Evolutionary conservation across 2,329 filamentous ascomycete species (phyloP), one percentile per base, ranked within the genome.

Genomic region (Cryphonectria carpinicola): DNA sequence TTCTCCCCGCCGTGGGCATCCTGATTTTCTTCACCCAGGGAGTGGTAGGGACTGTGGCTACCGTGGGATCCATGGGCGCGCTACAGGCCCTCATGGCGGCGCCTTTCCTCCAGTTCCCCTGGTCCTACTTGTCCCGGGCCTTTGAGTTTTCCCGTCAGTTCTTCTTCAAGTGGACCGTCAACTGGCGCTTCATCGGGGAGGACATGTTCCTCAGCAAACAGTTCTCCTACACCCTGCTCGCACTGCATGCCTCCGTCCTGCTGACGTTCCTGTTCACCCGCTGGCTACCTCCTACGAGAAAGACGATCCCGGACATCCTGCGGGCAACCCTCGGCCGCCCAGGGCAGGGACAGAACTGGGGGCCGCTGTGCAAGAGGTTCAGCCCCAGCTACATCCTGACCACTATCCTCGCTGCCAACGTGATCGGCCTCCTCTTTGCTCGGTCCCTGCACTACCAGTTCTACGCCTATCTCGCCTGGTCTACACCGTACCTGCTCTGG

Each of bases 151-250:
- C 93, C 63, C 88, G 96, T 68, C 90, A 93, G 76, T 99, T 99
- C 82, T 86, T 97, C 76, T 98, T 95, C 85, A 94, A 95, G 82
- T 99, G 96, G 96, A 99, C 96, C 0, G 96, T 99, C 75, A 99
- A 99, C 81, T 99, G 96, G 96, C 90, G 95, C 68, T 98, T 98
- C 79, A 82, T 98, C n/a, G 91, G 92, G 22, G 94, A 98, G 81
- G 88, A 92, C 8, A 81, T 83, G 0, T 99, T 99, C 76, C 86
- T 97, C 63, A 87, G 86, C 75, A 87, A 83, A 71, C 79, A 82
- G 1, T 97, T 97, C 78, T 89, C 94, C 37, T 75, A 91, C 25
- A 80, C 82, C 19, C 85, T 98, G 66, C 84, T 97, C 37, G 84
- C 81, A 1, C 78, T 88, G 69, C 94, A 98, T 79, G 83, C 84